Evolutionary conservation across 75 land plant genomes (phyloP).

Genomic region (Cunninghamia lanceolata): DNA sequence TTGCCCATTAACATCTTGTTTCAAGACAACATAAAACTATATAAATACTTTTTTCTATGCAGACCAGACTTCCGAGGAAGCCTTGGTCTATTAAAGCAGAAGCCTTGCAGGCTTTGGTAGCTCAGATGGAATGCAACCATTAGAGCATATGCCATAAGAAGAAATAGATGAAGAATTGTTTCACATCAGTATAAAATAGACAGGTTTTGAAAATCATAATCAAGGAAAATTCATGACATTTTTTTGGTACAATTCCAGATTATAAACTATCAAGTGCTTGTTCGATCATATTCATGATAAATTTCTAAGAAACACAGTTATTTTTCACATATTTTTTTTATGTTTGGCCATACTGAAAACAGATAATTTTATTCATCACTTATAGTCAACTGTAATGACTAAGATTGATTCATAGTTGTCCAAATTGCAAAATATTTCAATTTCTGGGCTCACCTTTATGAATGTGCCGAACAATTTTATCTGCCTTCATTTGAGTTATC

Average conservation of each 20-base stretch:
- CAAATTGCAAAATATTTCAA: not conserved
- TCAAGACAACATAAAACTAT: too few relatives aligned
- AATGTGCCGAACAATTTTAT: not conserved
- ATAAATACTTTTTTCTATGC: not conserved
- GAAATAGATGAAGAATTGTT: not conserved
- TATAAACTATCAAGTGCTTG: not conserved
- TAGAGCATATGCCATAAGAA: not conserved
- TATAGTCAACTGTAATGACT: not conserved
- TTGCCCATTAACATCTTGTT: too few relatives aligned
- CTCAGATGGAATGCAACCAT: not conserved
- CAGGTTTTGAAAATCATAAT: not conserved
- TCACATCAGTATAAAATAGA: not conserved
- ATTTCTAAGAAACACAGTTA: not conserved
- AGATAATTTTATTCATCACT: not conserved
- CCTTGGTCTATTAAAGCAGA: not conserved
- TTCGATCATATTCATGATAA: not conserved
- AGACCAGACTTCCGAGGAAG: not conserved
- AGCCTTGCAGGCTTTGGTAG: not conserved
- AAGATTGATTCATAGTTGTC: not conserved
- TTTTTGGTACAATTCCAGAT: not conserved
- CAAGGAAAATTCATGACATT: not conserved
- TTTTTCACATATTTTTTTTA: not conserved
- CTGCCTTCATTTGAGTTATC: not conserved
- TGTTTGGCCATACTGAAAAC: not conserved
- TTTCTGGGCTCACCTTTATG: not conserved